These are phyloP conservation scores for Alternaria panax DNA, from an alignment of 2,329 filamentous ascomycete genomes.

Conservation along the genomic window DNA sequence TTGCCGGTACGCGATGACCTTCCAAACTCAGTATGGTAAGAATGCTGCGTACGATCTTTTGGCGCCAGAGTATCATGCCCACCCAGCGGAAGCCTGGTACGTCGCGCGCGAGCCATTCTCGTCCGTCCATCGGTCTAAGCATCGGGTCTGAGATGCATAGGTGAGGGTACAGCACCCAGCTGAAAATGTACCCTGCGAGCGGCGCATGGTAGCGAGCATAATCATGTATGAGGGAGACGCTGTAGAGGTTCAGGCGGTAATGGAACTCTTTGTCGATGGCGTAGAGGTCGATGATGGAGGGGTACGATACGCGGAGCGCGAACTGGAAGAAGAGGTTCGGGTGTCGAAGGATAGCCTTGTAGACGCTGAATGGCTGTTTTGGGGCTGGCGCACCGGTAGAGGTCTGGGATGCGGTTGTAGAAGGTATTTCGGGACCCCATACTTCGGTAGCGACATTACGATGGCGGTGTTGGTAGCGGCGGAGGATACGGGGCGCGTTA, in stretches of 20 bases:
- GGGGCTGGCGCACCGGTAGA: not conserved
- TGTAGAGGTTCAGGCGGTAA: slow-evolving; percentile 58
- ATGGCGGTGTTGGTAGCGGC: slow-evolving; percentile 32
- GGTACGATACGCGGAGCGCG: slow-evolving; percentile 33
- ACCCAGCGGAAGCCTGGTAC: slow-evolving; percentile 73
- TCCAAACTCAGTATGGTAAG: slow-evolving; percentile 67
- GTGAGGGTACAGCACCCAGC: slow-evolving; percentile 65
- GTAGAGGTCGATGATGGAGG: slow-evolving; percentile 41
- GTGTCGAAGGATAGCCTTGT: slow-evolving; percentile 46
- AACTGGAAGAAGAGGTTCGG: slow-evolving; percentile 49
- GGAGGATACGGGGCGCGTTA: slow-evolving; percentile 24
- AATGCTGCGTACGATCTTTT: slow-evolving; percentile 61
- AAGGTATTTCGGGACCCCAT: slow-evolving; percentile 27
- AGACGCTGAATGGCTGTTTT: slow-evolving; percentile 40
- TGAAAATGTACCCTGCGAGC: slow-evolving; percentile 65
- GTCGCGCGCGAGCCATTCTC: slow-evolving; percentile 39
- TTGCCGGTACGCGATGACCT: slow-evolving; percentile 58
- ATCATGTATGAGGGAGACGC: slow-evolving; percentile 62
- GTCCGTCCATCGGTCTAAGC: slow-evolving; percentile 54
- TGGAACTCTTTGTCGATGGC: slow-evolving; percentile 52
- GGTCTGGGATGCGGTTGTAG: not conserved
- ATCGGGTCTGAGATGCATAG: slow-evolving; percentile 68
- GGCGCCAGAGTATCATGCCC: slow-evolving; percentile 64
- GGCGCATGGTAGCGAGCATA: slow-evolving; percentile 64
- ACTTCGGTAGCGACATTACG: slow-evolving; percentile 29